Percentiles rank a stretch among this genome's conserved stretches.
Evolutionary conservation across 164 flowering plant species (phyloP).

Genomic region (Santalum album): DNA sequence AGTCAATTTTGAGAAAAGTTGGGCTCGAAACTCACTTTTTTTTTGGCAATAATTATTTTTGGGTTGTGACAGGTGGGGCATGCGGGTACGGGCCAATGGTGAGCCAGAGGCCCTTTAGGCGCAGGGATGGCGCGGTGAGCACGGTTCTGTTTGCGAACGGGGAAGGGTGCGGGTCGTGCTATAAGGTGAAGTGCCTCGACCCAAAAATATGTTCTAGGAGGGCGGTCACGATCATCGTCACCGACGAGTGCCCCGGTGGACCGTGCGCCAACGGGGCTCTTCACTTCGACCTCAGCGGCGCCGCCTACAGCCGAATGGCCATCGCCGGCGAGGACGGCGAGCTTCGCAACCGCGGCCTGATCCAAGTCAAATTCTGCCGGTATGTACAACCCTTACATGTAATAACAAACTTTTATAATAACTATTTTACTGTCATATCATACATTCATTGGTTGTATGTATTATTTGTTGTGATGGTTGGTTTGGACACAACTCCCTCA

Average conservation of each 20-base stretch:
- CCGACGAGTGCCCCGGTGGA: constrained; percentile 94
- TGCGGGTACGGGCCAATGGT: constrained; percentile 95
- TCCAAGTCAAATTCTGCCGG: constrained; percentile 67
- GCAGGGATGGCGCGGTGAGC: constrained; percentile 91
- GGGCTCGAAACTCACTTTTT: no score
- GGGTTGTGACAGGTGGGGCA: constrained; percentile 70
- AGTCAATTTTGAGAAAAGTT: not conserved
- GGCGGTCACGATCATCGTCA: constrained; percentile 81
- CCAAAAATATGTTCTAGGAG: constrained; percentile 58
- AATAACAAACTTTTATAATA: no score
- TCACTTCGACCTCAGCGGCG: constrained; percentile 93
- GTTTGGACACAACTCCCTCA: constrained; percentile 7
- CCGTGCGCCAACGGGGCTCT: constrained; percentile 45
- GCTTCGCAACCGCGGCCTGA: constrained; percentile 75
- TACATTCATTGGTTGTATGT: no score
- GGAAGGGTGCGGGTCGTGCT: constrained; percentile 96
- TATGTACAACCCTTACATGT: no score
- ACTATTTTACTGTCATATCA: no score
- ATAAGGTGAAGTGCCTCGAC: constrained; percentile 82
- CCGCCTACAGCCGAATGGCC: constrained; percentile 91
- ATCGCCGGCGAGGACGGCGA: constrained; percentile 41
- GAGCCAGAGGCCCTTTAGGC: constrained; percentile 70
- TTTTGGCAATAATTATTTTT: not conserved
- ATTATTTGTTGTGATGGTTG: no score
- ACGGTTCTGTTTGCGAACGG: constrained; percentile 73